phyloP scores from a whole-genome alignment of 1,284 basidiomycete species.

The Taiwanofungus camphoratus region DNA sequence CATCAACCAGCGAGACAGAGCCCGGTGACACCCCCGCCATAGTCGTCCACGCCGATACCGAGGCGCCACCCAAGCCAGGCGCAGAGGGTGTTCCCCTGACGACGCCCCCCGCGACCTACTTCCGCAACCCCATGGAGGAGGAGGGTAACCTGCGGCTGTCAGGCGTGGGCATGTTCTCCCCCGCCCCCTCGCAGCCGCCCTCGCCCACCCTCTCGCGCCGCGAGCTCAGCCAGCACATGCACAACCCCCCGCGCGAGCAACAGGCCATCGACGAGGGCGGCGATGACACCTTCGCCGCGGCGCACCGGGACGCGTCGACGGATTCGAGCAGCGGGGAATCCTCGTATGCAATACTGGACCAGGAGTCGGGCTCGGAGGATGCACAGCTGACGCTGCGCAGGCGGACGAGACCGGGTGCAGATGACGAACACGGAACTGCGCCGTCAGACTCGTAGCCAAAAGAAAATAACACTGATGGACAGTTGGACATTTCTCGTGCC shows the following conservation, averaged over 20 bases:
- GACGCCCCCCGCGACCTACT: constrained; percentile 27
- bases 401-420: constrained; percentile 17
- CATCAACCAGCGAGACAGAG: constrained; percentile 48
- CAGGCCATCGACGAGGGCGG: constrained; percentile 6
- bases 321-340: constrained; percentile 26
- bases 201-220: constrained; percentile 50
- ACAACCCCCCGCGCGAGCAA: constrained; percentile 13
- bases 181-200: constrained; percentile 55
- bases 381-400: constrained; percentile 21
- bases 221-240: constrained; percentile 18
- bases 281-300: constrained; percentile 10
- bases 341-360: constrained; percentile 28
- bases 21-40: constrained; percentile 19
- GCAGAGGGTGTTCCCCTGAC: constrained; percentile 8
- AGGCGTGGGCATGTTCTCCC: constrained; percentile 68
- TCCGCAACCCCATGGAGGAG: constrained; percentile 42
- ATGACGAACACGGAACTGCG: no score
- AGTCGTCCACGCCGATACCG: constrained; percentile 16
- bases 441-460: no score
- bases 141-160: constrained; percentile 51
- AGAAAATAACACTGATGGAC: constrained; percentile 5
- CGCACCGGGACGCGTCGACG: constrained; percentile 12
- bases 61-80: constrained; percentile 4
- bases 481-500: background rate
- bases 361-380: constrained; percentile 30